These are phyloP conservation scores for Microglena sp. DNA, from an alignment of 139 green algal species.

Conservation along the genomic window DNA sequence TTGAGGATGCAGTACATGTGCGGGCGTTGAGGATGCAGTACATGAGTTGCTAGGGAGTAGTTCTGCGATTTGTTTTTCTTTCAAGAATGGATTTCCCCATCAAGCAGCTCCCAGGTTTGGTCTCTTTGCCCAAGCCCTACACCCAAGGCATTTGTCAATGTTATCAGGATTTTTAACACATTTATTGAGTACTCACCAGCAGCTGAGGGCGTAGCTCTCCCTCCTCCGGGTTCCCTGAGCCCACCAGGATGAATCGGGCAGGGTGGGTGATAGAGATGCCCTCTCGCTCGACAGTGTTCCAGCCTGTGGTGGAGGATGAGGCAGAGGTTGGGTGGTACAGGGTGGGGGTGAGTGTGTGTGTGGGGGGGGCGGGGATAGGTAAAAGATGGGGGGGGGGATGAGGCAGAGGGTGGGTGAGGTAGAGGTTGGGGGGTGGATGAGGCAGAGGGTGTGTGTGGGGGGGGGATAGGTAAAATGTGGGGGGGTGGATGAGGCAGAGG, in stretches of 20 bases:
- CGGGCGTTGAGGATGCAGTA: too few species aligned
- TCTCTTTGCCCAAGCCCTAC: too few species aligned
- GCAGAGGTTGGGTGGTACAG: background rate
- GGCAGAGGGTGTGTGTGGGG: background rate
- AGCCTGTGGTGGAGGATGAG: slow-evolving; percentile 30
- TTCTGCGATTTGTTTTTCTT: too few species aligned
- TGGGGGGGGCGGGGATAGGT: background rate
- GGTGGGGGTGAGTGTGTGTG: background rate
- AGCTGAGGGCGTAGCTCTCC: slow-evolving; percentile 91
- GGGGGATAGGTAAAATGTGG: background rate
- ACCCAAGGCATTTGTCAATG: too few species aligned
- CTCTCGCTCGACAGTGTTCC: slow-evolving; percentile 74
- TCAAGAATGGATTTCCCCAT: too few species aligned
- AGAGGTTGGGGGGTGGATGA: background rate
- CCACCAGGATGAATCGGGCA: slow-evolving; percentile 69
- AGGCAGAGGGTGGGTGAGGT: background rate
- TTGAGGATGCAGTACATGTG: too few species aligned
- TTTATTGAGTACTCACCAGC: too few species aligned
- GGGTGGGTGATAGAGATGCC: slow-evolving; percentile 67
- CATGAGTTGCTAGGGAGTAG: too few species aligned
- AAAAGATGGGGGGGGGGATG: background rate
- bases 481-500: too few species aligned
- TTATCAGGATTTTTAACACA: too few species aligned
- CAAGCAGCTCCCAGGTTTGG: too few species aligned
- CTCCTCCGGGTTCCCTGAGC: slow-evolving; percentile 63